Base-by-base conservation (phyloP, 2,329 filamentous ascomycete genomes). In the Alternaria arbusti region DNA sequence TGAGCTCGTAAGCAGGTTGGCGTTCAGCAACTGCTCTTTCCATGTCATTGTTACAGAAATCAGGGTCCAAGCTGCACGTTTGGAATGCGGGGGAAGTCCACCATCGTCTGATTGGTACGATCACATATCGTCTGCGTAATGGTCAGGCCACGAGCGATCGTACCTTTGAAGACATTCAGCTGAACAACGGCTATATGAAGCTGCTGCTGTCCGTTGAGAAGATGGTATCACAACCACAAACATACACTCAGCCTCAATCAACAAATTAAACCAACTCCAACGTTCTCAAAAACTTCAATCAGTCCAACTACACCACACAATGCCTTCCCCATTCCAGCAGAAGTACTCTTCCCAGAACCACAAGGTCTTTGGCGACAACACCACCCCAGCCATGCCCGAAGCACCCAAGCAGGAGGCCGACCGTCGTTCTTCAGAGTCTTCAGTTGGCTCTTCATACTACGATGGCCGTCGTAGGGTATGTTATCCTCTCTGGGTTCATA, bases 271-370 rank as follows among this genome's bases (percentile, higher is more conserved):
- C 22, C 8, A 5, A 20, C 12, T 26, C 1, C 12, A 20, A 8
- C 15, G 6, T 11, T 15, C 2, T 40, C 7, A 6, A n/a, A 17
- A 0, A 50, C 10, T 4, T 9, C 28, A 9, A 11, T 6, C 44
- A 12, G 12, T 6, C 7, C 11, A 40, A 12, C 6, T 8, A n/a
- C 12, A 15, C 3, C 40, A 25, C 49, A 54, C 20, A 13, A 80
- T 80, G 78, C 76, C 78, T 65, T 79, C 76, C 49, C 76, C 78
- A 64, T 76, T 80, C 61, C 76, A 79, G 54, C 78, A 80, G 57
- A 80, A 80, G 56, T 79, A 79, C 63, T 75, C 77, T 28, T 70
- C 71, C 15, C 78, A 80, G 51, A 76, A 55, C 45, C 74, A 79
- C 66, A 78, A 72, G 56, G 23, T 73, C 20, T 79, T 76, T 47